Conservation (phyloP, 306 rosid species). For the Corylus americana region DNA sequence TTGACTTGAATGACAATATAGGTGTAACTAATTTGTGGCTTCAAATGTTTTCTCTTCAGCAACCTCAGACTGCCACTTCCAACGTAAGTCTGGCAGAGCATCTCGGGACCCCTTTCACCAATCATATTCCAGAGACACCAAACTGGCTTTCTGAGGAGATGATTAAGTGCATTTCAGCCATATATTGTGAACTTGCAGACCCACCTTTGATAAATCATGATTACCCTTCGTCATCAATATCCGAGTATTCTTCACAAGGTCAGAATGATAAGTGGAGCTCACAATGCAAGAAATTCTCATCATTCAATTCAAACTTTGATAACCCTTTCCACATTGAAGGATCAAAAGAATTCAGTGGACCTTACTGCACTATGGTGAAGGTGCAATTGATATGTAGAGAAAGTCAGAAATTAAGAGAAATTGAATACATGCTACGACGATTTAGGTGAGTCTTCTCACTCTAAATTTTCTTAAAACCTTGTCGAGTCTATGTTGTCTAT, state of each 20-base stretch:
- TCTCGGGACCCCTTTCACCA: constrained; percentile 43
- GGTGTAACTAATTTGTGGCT: constrained; percentile 4
- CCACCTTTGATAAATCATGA: constrained; percentile 51
- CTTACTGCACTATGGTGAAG: constrained; percentile 73
- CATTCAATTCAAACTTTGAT: constrained; percentile 56
- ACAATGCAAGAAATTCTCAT: constrained; percentile 43
- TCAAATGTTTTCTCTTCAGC: constrained; percentile 45
- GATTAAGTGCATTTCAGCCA: constrained; percentile 72
- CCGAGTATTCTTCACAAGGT: constrained; percentile 53
- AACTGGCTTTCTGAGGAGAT: constrained; percentile 89
- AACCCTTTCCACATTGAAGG: constrained; percentile 57
- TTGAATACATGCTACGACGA: constrained; percentile 68
- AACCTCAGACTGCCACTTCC: constrained; percentile 52
- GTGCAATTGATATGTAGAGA: constrained; percentile 66
- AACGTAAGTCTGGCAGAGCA: constrained; percentile 60
- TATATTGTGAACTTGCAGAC: constrained; percentile 81
- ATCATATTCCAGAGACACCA: constrained; percentile 59
- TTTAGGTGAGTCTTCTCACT: constrained; percentile 55
- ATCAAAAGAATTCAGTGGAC: constrained; percentile 58
- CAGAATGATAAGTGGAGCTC: constrained; percentile 54
- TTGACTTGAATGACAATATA: background rate
- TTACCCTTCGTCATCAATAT: constrained; percentile 49
- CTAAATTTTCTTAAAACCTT: background rate
- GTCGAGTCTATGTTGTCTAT: constrained; percentile 9
- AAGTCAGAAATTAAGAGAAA: constrained; percentile 56